phyloP scores from a whole-genome alignment of 306 rosid genomes.

The Prunus salicina region DNA sequence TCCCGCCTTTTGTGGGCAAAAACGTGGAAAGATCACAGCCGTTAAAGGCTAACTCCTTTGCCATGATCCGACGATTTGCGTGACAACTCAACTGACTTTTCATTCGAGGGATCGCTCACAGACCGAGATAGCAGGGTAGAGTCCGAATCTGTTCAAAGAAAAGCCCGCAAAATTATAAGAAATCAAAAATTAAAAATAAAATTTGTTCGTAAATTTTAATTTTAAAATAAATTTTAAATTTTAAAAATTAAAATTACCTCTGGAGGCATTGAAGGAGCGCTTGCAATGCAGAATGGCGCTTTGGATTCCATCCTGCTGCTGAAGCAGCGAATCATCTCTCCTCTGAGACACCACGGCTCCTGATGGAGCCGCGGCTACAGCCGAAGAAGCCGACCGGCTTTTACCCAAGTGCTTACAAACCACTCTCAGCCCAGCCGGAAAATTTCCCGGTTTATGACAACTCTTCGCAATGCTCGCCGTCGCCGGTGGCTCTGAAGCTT shows the following conservation, averaged over 20 bases:
- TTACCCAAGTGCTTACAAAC: slow-evolving; percentile 93
- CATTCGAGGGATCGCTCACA: slow-evolving; percentile 53
- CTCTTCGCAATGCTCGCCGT: slow-evolving; percentile 27
- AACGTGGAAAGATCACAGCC: neutral
- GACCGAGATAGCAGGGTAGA: slow-evolving; percentile 51
- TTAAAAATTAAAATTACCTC: slow-evolving; percentile 40
- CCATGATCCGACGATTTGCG: slow-evolving; percentile 37
- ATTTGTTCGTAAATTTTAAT: neutral
- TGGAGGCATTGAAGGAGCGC: slow-evolving; percentile 78
- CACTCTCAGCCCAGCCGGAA: slow-evolving; percentile 70
- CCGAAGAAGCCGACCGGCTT: slow-evolving; percentile 92
- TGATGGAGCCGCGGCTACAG: slow-evolving; percentile 65
- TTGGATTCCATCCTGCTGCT: slow-evolving; percentile 96
- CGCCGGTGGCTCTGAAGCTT: slow-evolving; percentile 16
- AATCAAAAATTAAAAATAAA: neutral
- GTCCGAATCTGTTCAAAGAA: slow-evolving; percentile 45
- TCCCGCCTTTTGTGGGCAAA: slow-evolving; percentile 15
- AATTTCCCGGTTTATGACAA: slow-evolving; percentile 42
- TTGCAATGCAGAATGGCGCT: slow-evolving; percentile 97
- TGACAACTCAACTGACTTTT: slow-evolving; percentile 37
- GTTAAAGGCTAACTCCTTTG: slow-evolving; percentile 24
- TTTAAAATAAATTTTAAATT: neutral
- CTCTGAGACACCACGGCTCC: slow-evolving; percentile 44
- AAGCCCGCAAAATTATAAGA: neutral
- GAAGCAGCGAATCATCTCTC: slow-evolving; percentile 83